phyloP scores from a whole-genome alignment of 305 asterid genomes.

The Plantago rigida region DNA sequence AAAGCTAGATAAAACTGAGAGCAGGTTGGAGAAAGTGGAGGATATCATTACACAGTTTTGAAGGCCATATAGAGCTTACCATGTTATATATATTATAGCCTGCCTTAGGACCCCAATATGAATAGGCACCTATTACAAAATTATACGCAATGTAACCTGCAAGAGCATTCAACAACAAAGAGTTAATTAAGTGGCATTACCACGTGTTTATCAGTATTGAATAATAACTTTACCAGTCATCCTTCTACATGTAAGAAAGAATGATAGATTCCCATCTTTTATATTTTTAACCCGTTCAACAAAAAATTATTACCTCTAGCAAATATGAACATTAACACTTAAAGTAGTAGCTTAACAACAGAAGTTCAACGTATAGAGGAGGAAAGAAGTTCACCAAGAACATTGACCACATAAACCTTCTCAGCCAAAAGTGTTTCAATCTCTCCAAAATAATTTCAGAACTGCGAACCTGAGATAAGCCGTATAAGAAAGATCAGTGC shows the following conservation, averaged over 20 bases:
- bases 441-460: constrained; percentile 42
- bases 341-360: neutral
- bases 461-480: constrained; percentile 40
- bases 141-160: constrained; percentile 93
- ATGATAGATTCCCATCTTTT: neutral
- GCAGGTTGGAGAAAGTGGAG: neutral
- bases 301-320: neutral
- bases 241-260: neutral
- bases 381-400: constrained; percentile 55
- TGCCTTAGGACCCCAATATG: constrained; percentile 99
- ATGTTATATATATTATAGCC: constrained; percentile 82
- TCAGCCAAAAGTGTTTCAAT: constrained; percentile 65
- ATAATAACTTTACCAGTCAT: neutral
- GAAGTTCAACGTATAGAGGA: constrained; percentile 2
- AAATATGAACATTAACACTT: neutral
- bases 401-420: constrained; percentile 79
- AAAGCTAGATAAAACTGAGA: neutral
- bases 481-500: constrained; percentile 18
- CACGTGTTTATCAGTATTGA: too few relatives aligned
- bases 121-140: constrained; percentile 90
- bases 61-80: constrained; percentile 43
- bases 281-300: neutral
- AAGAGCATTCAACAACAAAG: constrained; percentile 22
- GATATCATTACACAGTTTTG: neutral
- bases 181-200: neutral